Base-by-base conservation (phyloP, 768 basidiomycete species). In the Psilocybe cyanescens region DNA sequence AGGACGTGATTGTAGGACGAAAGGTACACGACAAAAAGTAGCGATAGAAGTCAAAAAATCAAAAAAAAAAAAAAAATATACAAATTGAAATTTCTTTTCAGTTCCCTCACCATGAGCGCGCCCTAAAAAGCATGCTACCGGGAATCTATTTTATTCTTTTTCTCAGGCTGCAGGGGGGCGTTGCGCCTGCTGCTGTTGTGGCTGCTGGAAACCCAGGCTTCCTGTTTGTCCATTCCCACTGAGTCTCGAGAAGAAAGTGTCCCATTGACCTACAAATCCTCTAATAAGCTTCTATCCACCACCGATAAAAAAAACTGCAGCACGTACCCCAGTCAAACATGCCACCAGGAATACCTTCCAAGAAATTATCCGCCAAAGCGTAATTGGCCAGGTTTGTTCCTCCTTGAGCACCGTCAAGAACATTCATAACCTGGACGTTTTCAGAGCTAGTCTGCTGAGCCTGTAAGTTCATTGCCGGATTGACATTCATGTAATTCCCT, bases 311-410 rank as follows among this genome's bases (percentile, higher is more conserved):
- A 37, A 0, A n/a, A 24, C 46, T 55, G 46, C 62, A 55, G 46
- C 24, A 78, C 80, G 66, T 67, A 92, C 91, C 85, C 90, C 91
- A 94, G 72, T 94, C 91, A 74, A 92, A 94, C 91, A 94, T 93
- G 17, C 85, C 83, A 3, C 87, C 88, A 46, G 92, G 92, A 55
- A 94, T 86, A 1, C 91, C 91, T 62, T 92, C 90, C 72, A 94
- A 76, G 58, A 90, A 83, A 16, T 76, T 83, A 70, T 92, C 90
- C 17, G 84, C 83, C 78, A 86, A 79, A 33, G 87, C 85, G 67
- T 85, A 83, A 59, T 89, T 87, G 56, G 87, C 85, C 64, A 91
- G 72, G 19, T 81, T 80, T 60, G 79, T 81, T 14, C 77, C 79
- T 45, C 82, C 79, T 65, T 84, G 84, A 24, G 84, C 81, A 3